Evolutionary conservation across 345 rosid species (phyloP), one percentile per base, ranked within the genome.

Genomic region (Populus euphratica): DNA sequence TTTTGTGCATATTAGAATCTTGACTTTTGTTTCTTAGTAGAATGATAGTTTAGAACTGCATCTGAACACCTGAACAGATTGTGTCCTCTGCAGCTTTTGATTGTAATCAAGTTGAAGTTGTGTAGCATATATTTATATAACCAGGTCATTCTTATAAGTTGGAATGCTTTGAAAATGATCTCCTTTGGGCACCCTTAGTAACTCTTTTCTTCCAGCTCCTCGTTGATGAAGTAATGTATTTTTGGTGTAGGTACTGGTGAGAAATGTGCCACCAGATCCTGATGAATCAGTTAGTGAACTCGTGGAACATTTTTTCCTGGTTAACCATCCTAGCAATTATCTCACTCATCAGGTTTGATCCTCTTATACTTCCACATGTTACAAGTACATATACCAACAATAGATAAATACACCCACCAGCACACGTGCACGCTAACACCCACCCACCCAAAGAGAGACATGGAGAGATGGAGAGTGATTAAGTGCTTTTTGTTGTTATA

Each of bases 201-300:
- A 72, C 17, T 49, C 21, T 68, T 31, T 76, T 2, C 27, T 52
- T 83, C 20, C 69, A 35, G 13, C 50, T 49, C 68, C 38, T 79
- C 50, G 67, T 65, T 70, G 68, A 50, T 47, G 33, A 27, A 65
- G 63, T 52, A 74, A 1, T 68, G 65, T 73, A 50, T 76, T 12
- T 74, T 76, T 75, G 68, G 76, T 81, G 12, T 77, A 95, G 98
- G 99, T 95, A 7, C 85, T 95, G 69, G 93, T 92, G 7, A 89
- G 91, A 81, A 95, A 93, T 77, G 91, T 93, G 72, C 98, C 99
- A 27, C 94, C 93, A 14, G 98, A 95, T 79, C 92, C 94, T 68
- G 92, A 95, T 83, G 99, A 95, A 88, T 89, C 99, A 2, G 86
- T 92, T 44, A 76, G 88, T 79, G 92, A 95, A 77, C 93, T 90